phyloP scores from a whole-genome alignment of 371 early-diverging fungal species.

The Fennellomyces sp. region DNA sequence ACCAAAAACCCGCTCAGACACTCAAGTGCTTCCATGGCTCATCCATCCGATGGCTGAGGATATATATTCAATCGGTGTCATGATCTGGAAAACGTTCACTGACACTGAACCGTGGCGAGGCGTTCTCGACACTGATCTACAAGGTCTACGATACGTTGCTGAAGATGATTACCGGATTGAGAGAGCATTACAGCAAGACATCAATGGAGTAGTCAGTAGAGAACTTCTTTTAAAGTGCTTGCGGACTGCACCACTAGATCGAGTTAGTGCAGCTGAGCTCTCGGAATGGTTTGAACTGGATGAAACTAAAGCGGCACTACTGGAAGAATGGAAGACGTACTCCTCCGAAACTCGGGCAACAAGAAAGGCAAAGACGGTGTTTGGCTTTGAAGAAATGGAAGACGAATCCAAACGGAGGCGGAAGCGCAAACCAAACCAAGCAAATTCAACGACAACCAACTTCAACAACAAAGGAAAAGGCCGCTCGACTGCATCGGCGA shows the following conservation, averaged over 20 bases:
- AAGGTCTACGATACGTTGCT: conserved; percentile 62
- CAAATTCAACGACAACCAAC: not conserved
- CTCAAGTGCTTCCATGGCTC: conserved; percentile 47
- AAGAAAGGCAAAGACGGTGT: conserved; percentile 35
- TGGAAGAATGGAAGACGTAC: conserved; percentile 54
- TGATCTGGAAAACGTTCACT: conserved; percentile 70
- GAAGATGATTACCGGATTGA: conserved; percentile 61
- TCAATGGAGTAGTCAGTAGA: conserved; percentile 52
- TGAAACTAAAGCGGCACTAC: conserved; percentile 26
- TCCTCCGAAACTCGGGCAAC: conserved; percentile 45
- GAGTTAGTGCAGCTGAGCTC: conserved; percentile 50
- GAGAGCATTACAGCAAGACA: conserved; percentile 55
- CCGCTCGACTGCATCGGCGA: not conserved
- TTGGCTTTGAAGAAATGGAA: conserved; percentile 19
- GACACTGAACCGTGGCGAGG: conserved; percentile 73
- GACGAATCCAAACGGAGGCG: not conserved
- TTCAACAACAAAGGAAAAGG: not conserved
- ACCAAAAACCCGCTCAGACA: conserved; percentile 60
- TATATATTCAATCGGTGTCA: conserved; percentile 65
- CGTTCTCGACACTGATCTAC: conserved; percentile 65
- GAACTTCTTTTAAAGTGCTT: conserved; percentile 55
- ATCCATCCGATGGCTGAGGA: conserved; percentile 69
- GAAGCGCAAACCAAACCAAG: not conserved
- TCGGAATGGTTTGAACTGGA: conserved; percentile 47
- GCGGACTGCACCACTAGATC: conserved; percentile 51